Evolutionary conservation across 257 asterid genomes (phyloP).

Genomic region (Linderniella brevidens): DNA sequence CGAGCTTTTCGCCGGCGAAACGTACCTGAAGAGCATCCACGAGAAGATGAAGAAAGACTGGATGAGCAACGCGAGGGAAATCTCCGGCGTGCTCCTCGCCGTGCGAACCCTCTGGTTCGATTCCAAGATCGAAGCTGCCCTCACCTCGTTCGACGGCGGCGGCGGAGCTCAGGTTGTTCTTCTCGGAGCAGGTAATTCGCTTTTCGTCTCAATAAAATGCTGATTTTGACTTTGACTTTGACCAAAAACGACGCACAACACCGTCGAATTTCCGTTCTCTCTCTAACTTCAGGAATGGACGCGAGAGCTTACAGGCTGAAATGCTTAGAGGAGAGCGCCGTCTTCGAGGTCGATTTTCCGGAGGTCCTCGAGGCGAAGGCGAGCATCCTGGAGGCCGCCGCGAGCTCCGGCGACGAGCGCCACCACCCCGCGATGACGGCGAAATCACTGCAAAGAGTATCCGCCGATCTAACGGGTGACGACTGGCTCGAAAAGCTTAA

Average conservation of each 20-base stretch:
- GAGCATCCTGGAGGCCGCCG: conserved; percentile 60
- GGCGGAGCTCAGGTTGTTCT: conserved; percentile 84
- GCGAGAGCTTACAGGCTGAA: conserved; percentile 76
- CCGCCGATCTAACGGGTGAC: conserved; percentile 73
- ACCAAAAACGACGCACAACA: no score
- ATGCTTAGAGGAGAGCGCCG: conserved; percentile 64
- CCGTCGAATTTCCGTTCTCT: no score
- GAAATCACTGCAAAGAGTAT: conserved; percentile 68
- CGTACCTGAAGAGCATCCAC: conserved; percentile 36
- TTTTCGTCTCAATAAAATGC: conserved; percentile 10
- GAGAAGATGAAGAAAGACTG: conserved; percentile 83
- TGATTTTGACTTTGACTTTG: no score
- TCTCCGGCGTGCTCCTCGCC: conserved; percentile 83
- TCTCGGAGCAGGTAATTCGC: conserved; percentile 74
- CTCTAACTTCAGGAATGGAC: conserved; percentile 96
- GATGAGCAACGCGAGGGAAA: conserved; percentile 66
- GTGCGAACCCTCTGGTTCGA: conserved; percentile 93
- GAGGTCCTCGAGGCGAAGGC: conserved; percentile 67
- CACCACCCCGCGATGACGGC: conserved; percentile 50
- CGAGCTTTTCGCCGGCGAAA: conserved; percentile 79
- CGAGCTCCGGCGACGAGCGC: conserved; percentile 26
- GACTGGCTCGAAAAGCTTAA: conserved; percentile 89
- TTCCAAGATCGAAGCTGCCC: conserved; percentile 64
- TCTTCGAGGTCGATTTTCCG: conserved; percentile 80
- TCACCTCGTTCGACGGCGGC: conserved; percentile 32